Percentiles rank a stretch among this genome's conserved stretches.
Evolutionary conservation across 75 land plant species (phyloP).

Genomic region (Ceratopteris richardii): DNA sequence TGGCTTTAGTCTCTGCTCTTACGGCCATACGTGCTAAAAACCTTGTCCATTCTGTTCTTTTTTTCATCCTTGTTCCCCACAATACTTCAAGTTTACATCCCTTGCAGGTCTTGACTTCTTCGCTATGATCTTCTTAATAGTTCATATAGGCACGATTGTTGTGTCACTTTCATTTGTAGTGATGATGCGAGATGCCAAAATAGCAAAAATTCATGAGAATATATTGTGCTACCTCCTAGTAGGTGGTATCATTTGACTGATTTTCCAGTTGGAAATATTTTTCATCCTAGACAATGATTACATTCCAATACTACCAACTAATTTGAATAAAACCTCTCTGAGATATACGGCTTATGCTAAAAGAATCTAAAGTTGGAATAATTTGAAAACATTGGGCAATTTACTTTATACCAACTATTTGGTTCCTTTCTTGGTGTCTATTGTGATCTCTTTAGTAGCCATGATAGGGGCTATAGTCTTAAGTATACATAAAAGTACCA

Average conservation of each 20-base stretch:
- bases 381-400: slow-evolving; percentile 15
- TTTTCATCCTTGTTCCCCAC: too few species aligned
- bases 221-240: slow-evolving; percentile 7
- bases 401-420: too few species aligned
- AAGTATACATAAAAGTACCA: too few species aligned
- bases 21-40: too few species aligned
- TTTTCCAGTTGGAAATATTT: slow-evolving; percentile 13
- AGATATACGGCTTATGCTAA: slow-evolving; percentile 14
- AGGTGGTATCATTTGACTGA: slow-evolving; percentile 9
- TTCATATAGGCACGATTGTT: slow-evolving; percentile 5
- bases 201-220: slow-evolving; percentile 13
- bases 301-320: slow-evolving; percentile 6
- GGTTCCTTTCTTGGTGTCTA: slow-evolving; percentile 3
- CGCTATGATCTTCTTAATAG: background rate
- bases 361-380: slow-evolving; percentile 4
- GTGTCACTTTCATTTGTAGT: background rate
- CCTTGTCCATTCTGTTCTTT: too few species aligned
- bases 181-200: slow-evolving; percentile 10
- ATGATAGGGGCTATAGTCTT: too few species aligned
- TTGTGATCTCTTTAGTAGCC: background rate
- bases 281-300: slow-evolving; percentile 2
- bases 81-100: too few species aligned
- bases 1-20: too few species aligned
- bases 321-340: too few species aligned
- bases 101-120: slow-evolving; percentile 4